A percentile compares a stretch with the other conserved stretches of the same genome.
Conservation (phyloP, 345 rosid species). For the Erodium maritimum region DNA sequence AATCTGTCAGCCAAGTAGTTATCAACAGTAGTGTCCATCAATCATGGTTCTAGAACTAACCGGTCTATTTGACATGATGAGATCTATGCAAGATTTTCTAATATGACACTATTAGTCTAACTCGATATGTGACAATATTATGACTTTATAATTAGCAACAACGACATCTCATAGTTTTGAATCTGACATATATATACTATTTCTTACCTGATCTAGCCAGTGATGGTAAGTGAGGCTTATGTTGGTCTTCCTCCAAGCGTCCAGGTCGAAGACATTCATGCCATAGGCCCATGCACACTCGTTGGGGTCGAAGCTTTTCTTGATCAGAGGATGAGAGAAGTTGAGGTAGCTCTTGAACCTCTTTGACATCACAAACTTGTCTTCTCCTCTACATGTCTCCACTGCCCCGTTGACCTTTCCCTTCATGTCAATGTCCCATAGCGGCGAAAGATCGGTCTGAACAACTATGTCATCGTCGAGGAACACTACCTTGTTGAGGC, state of each 20-base stretch:
- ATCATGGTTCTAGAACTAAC: too few relatives aligned
- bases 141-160: too few relatives aligned
- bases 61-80: too few relatives aligned
- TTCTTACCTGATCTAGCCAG: slow-evolving; percentile 78
- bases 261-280: slow-evolving; percentile 79
- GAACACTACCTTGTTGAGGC: slow-evolving; percentile 77
- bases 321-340: slow-evolving; percentile 71
- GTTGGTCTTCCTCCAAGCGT: slow-evolving; percentile 90
- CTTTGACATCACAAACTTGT: slow-evolving; percentile 80
- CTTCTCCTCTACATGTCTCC: slow-evolving; percentile 78
- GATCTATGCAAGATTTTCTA: too few relatives aligned
- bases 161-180: too few relatives aligned
- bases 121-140: too few relatives aligned
- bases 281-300: slow-evolving; percentile 99
- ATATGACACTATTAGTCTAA: too few relatives aligned
- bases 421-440: slow-evolving; percentile 84
- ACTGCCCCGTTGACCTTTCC: slow-evolving; percentile 94
- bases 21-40: too few relatives aligned
- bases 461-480: slow-evolving; percentile 89
- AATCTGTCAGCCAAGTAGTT: too few relatives aligned
- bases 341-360: slow-evolving; percentile 74
- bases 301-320: slow-evolving; percentile 49
- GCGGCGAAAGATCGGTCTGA: slow-evolving; percentile 83
- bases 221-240: slow-evolving; percentile 75
- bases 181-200: too few relatives aligned